These are phyloP conservation scores for Gigaspora rosea DNA, from an alignment of 192 early-diverging fungal species.

Conservation along the genomic window DNA sequence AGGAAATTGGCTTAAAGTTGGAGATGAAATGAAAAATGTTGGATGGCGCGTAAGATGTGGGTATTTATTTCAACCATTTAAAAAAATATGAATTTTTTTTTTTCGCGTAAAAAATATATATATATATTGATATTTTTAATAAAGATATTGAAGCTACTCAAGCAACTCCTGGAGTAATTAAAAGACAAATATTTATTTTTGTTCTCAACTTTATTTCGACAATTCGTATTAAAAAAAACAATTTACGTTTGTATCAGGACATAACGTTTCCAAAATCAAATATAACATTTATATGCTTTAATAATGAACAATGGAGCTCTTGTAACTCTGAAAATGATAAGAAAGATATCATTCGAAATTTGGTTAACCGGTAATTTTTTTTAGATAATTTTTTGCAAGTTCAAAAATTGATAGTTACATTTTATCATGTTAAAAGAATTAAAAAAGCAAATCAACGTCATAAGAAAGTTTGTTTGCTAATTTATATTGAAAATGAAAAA, in stretches of 20 bases:
- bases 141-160: constrained; percentile 20
- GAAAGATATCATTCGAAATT: neutral
- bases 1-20: neutral
- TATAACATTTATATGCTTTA: constrained; percentile 26
- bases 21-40: constrained; percentile 24
- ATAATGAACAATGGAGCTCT: neutral
- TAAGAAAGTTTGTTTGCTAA: constrained; percentile 1
- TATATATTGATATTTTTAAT: neutral
- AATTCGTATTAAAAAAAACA: neutral
- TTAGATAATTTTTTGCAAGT: neutral
- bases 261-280: constrained; percentile 28
- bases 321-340: neutral
- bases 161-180: constrained; percentile 24
- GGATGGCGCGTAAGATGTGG: constrained; percentile 28
- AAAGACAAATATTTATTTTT: neutral
- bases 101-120: neutral
- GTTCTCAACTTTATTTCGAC: neutral
- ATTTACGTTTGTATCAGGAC: neutral
- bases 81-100: neutral
- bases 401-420: neutral
- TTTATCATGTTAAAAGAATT: constrained; percentile 13
- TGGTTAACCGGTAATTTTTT: neutral
- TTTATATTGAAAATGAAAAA: constrained; percentile 14
- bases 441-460: constrained; percentile 5
- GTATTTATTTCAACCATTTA: neutral